Base-by-base conservation (phyloP, 2,329 filamentous ascomycete species). In the Alternaria dauci region DNA sequence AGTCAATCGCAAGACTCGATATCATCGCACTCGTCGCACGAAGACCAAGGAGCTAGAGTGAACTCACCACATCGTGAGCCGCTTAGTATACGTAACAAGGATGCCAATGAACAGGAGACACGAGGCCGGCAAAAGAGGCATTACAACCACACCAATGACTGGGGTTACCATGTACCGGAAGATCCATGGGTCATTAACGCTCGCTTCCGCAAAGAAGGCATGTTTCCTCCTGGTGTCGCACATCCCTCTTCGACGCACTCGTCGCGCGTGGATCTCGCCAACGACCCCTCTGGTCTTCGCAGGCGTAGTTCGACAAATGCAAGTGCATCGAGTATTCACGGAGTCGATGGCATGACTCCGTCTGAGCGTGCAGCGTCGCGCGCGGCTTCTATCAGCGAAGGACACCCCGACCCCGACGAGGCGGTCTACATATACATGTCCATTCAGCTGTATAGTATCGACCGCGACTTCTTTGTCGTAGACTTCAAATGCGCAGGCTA, bases 401-500 rank as follows among this genome's bases (percentile, higher is more conserved):
- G 69, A 11, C 70, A 73, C 32, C 78, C 81, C 12, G 77, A 82
- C 46, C 74, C 81, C 4, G 83, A 87, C 53, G 88, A 93, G 65
- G 91, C 91, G 56, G 89, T 96, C n/a, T 94, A 91, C 76, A 91
- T 98, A 73, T 95, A 97, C 76, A 88, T 99, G 76, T 94, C 96
- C 67, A 97, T 99, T 65, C 95, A 78, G 52, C 71, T 78, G 14
- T 78, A 78, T 67, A 76, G 72, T 59, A 93, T 98, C 83, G 94
- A 98, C 78, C 88, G 89, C 59, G 91, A 92, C 56, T 94, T 95
- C 67, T 98, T 94, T 79, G 89, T 99, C 64, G 95, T 99, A 50
- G 95, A 99, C 78, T 99, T 99, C 84, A 98, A 97, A 78, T 98
- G 94, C 78, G 94, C 95, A 14, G 95, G 95, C 20, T 99, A 99